These are phyloP conservation scores for Mimosa bimucronata DNA, from an alignment of 306 rosid species.

Conservation along the genomic window DNA sequence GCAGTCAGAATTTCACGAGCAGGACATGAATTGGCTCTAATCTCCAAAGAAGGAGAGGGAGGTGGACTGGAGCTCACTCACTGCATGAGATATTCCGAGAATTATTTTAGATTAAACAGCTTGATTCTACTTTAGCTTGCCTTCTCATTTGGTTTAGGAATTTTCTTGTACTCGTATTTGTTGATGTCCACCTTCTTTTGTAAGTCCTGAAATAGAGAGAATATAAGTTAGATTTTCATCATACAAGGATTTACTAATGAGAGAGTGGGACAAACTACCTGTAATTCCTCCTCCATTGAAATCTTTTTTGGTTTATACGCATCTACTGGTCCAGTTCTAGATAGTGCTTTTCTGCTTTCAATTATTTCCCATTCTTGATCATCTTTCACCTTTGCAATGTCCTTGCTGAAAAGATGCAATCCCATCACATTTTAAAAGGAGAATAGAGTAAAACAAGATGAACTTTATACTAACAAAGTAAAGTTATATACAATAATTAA, in stretches of 20 bases:
- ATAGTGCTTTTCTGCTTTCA: constrained; percentile 75
- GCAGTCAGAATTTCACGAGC: constrained; percentile 29
- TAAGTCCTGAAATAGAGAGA: constrained; percentile 53
- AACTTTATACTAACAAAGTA: constrained; percentile 6
- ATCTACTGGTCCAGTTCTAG: constrained; percentile 72
- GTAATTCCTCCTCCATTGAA: constrained; percentile 73
- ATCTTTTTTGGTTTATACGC: constrained; percentile 76
- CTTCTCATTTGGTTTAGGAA: constrained; percentile 72
- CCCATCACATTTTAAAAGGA: constrained; percentile 32
- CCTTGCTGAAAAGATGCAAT: constrained; percentile 64
- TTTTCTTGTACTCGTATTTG: constrained; percentile 69
- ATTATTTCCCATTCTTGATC: constrained; percentile 91
- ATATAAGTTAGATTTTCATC: constrained; percentile 27
- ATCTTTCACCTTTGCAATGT: constrained; percentile 82
- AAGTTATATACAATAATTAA: background rate
- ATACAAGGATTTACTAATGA: constrained; percentile 10
- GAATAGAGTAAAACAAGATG: constrained; percentile 4
- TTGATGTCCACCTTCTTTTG: constrained; percentile 78
- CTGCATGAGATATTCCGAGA: constrained; percentile 12
- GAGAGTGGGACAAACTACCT: constrained; percentile 45
- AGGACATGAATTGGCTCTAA: constrained; percentile 17
- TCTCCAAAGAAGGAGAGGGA: too few species aligned
- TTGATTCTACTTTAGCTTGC: constrained; percentile 43
- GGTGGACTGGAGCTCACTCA: too few species aligned
- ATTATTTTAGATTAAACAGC: constrained; percentile 12